phyloP scores from a whole-genome alignment of 75 land plant species.

The Picea sitchensis region DNA sequence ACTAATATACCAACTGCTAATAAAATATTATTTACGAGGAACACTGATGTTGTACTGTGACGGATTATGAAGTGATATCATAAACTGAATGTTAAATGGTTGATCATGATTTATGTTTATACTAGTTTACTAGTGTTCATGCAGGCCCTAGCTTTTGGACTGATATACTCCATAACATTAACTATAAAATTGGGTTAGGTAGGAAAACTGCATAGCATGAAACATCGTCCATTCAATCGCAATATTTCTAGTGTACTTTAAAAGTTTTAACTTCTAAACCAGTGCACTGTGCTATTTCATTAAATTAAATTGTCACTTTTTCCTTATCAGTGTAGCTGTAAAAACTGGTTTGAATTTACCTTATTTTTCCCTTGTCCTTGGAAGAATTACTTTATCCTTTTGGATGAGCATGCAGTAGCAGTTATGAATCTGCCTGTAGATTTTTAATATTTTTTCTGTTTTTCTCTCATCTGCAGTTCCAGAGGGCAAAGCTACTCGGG shows the following conservation, averaged over 20 bases:
- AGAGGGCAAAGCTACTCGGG: not conserved
- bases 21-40: too few species aligned
- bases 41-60: too few species aligned
- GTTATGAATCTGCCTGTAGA: not conserved
- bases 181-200: too few species aligned
- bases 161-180: too few species aligned
- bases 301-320: not conserved
- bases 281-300: not conserved
- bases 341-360: not conserved
- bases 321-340: not conserved
- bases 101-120: too few species aligned
- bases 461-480: conserved; percentile 4
- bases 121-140: too few species aligned
- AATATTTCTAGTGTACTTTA: not conserved
- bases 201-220: not conserved
- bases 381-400: not conserved
- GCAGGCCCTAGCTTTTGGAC: too few species aligned
- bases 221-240: not conserved
- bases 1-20: too few species aligned
- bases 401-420: not conserved
- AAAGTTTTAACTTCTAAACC: not conserved
- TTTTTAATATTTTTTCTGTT: not conserved
- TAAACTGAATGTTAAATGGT: too few species aligned
- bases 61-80: too few species aligned
- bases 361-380: not conserved